Evolutionary conservation across 106 monocot genomes (phyloP).

Genomic region (Xerophyta viscosa): DNA sequence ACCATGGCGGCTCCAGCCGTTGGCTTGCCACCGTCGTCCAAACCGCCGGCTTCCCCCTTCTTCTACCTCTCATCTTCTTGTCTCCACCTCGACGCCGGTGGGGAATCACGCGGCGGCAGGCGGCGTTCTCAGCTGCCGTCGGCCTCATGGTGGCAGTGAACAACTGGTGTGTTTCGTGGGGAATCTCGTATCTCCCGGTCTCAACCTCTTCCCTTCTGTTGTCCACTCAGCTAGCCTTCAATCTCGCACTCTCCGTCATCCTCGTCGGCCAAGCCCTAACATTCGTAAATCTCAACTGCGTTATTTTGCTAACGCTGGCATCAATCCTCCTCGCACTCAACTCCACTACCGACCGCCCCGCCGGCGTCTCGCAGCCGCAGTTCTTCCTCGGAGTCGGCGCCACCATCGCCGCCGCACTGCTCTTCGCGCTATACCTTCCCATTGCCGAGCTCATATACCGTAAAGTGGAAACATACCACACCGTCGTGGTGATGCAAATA

Average conservation of each 20-base stretch:
- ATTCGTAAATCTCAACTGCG: constrained; percentile 50
- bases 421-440: constrained; percentile 64
- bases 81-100: no score
- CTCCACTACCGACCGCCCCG: constrained; percentile 31
- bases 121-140: no score
- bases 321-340: constrained; percentile 44
- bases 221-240: constrained; percentile 70
- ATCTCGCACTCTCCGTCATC: constrained; percentile 43
- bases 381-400: constrained; percentile 53
- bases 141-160: constrained; percentile 54
- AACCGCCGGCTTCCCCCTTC: constrained; percentile 56
- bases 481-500: constrained; percentile 63
- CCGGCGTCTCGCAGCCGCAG: constrained; percentile 19
- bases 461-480: constrained; percentile 18
- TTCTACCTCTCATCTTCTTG: constrained; percentile 33
- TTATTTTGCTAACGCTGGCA: constrained; percentile 47
- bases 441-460: constrained; percentile 52
- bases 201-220: constrained; percentile 69
- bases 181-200: constrained; percentile 53
- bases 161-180: constrained; percentile 70
- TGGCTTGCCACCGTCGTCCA: constrained; percentile 59
- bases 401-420: constrained; percentile 45
- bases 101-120: no score
- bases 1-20: constrained; percentile 47
- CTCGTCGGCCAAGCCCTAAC: constrained; percentile 40